A percentile compares a stretch with the other conserved stretches of the same genome.
phyloP scores from a whole-genome alignment of 2,329 filamentous ascomycete genomes.

The Alternaria ventricosa region DNA sequence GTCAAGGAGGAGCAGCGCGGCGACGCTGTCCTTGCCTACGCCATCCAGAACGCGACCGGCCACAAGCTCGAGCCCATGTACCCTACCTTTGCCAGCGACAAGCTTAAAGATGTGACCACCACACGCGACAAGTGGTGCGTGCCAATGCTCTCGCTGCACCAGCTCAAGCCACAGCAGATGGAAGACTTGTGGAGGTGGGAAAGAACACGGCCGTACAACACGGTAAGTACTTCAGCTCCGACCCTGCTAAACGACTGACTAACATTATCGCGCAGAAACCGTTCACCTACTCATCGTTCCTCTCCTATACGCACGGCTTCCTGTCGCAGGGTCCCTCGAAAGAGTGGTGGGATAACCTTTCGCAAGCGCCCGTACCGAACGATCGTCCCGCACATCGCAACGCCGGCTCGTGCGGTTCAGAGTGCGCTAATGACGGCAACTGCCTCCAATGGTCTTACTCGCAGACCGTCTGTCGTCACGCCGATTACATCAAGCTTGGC shows the following conservation, averaged over 20 bases:
- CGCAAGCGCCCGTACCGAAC: slow-evolving; percentile 41
- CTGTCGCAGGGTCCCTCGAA: slow-evolving; percentile 39
- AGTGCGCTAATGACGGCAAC: slow-evolving; percentile 41
- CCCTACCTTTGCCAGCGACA: slow-evolving; percentile 53
- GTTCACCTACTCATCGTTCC: slow-evolving; percentile 46
- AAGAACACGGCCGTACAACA: slow-evolving; percentile 45
- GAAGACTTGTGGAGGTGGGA: slow-evolving; percentile 58
- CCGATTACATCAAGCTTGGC: slow-evolving; percentile 44
- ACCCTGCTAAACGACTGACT: not conserved
- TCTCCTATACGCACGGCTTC: slow-evolving; percentile 46
- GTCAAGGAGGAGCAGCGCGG: slow-evolving; percentile 55
- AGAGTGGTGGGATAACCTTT: slow-evolving; percentile 48
- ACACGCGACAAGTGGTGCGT: slow-evolving; percentile 52
- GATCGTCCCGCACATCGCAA: slow-evolving; percentile 44
- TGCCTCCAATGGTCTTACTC: slow-evolving; percentile 48
- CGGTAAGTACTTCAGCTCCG: slow-evolving; percentile 21
- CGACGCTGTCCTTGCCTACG: slow-evolving; percentile 49
- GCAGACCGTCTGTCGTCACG: slow-evolving; percentile 48
- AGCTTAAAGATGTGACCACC: slow-evolving; percentile 55
- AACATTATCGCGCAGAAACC: slow-evolving; percentile 38
- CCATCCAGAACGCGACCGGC: slow-evolving; percentile 47
- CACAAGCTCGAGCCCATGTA: slow-evolving; percentile 46
- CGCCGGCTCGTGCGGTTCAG: slow-evolving; percentile 42
- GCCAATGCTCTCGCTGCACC: slow-evolving; percentile 51
- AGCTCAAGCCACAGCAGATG: slow-evolving; percentile 56